Evolutionary conservation across 2,329 filamentous ascomycete species (phyloP).

Genomic region (Trichoderma sp.): DNA sequence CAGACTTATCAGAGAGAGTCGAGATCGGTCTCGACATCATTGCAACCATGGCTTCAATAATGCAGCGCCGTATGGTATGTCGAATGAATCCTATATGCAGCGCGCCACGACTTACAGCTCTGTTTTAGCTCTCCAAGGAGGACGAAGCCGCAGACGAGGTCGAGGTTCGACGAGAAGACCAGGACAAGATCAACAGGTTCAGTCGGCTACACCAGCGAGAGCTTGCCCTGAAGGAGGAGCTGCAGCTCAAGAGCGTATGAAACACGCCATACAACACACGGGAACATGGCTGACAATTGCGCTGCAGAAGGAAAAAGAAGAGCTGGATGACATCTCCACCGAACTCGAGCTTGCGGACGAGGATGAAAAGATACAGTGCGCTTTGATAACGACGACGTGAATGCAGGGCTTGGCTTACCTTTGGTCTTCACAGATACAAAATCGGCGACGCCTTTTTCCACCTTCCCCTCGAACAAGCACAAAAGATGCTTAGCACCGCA

Average conservation of each 20-base stretch:
- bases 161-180: slow-evolving; percentile 92
- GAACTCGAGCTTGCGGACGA: slow-evolving; percentile 95
- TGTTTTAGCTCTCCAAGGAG: slow-evolving; percentile 78
- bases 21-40: slow-evolving; percentile 20
- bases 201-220: slow-evolving; percentile 90
- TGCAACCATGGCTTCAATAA: slow-evolving; percentile 42
- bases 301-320: slow-evolving; percentile 92
- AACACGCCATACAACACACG: not conserved
- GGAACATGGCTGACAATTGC: slow-evolving; percentile 24
- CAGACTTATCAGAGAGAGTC: not conserved
- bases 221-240: slow-evolving; percentile 71
- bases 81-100: not conserved
- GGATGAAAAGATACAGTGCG: slow-evolving; percentile 87
- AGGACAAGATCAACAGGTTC: slow-evolving; percentile 98
- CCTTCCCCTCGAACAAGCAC: slow-evolving; percentile 77
- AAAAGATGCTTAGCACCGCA: slow-evolving; percentile 74
- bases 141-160: slow-evolving; percentile 84
- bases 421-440: slow-evolving; percentile 67
- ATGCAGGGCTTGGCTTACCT: not conserved
- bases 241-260: slow-evolving; percentile 73
- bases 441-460: slow-evolving; percentile 95
- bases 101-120: not conserved
- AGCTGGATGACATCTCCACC: slow-evolving; percentile 85
- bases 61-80: slow-evolving; percentile 60
- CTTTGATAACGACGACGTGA: slow-evolving; percentile 19